Base-by-base conservation (phyloP, 2,329 filamentous ascomycete genomes). In the Uncinocarpus reesii region DNA sequence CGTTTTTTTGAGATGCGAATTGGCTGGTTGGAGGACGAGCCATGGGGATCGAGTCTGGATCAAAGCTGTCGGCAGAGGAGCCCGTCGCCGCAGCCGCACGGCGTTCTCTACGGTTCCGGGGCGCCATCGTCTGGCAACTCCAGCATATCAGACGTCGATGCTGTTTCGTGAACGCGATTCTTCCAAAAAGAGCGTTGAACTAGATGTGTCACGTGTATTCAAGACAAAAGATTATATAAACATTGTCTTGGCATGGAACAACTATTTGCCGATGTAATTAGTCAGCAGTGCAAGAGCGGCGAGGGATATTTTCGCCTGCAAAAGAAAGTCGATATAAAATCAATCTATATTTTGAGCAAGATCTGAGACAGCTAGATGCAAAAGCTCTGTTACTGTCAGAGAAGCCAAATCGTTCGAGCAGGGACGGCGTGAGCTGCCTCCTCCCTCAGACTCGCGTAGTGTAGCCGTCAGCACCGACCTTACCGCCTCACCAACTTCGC, bases 21-120 rank as follows among this genome's bases (percentile, higher is more conserved):
- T 18, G 23, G 13, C 51, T 52, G 23, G 47, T 47, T n/a, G 56
- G 53, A 26, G 58, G 63, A 21, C 53, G 59, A 21, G 58, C 52
- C 35, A 66, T 57, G n/a, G 63, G 64, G 38, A 66, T 63, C 8
- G 59, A 62, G 21, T 63, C 55, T 13, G 38, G 6, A 53, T 46
- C 18, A 47, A 50, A 26, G 50, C 43, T 21, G 35, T 38, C 23
- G 52, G 34, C 29, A n/a, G 23, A 42, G 3, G 59, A 20, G 1
- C 58, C 59, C 15, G 65, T 61, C 40, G 53, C 51, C 1, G 60
- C 61, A 16, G 64, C 62, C 40, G 53, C 53, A 21, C 65, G 65
- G 41, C 65, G 63, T 55, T 68, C 64, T 57, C 68, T 69, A 46
- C 66, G 60, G 52, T 68, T 69, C 18, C 45, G 47, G 24, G 52